Conservation (phyloP, 768 basidiomycete species). For the Tulasnella sp. region DNA sequence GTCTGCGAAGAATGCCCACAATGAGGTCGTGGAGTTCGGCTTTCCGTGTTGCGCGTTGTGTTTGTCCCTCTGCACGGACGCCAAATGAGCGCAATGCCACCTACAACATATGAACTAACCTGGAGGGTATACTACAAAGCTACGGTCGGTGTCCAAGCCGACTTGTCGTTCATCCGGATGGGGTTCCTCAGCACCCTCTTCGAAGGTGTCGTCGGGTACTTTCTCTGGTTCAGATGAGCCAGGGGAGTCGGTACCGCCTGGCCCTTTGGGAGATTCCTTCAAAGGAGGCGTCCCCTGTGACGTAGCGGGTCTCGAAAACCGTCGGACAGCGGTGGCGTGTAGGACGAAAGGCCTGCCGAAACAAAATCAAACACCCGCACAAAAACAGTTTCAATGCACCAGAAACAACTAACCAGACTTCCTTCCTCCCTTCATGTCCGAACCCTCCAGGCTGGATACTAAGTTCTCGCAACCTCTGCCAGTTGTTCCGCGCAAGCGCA, state of each 20-base stretch:
- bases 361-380: constrained; percentile 21
- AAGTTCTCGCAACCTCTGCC: constrained; percentile 34
- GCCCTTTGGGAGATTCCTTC: neutral
- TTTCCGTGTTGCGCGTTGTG: constrained; percentile 28
- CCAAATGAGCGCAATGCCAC: constrained; percentile 20
- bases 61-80: constrained; percentile 23
- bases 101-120: constrained; percentile 49
- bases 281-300: neutral
- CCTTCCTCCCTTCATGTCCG: constrained; percentile 35
- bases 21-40: constrained; percentile 56
- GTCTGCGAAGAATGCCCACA: constrained; percentile 58
- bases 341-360: constrained; percentile 30
- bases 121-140: constrained; percentile 86
- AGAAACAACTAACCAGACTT: constrained; percentile 39
- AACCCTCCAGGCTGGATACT: constrained; percentile 55
- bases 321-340: constrained; percentile 21
- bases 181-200: constrained; percentile 14
- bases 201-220: constrained; percentile 19
- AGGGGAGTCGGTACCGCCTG: neutral
- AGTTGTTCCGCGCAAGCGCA: constrained; percentile 25
- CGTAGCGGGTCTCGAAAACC: neutral
- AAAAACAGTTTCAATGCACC: constrained; percentile 13
- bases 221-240: constrained; percentile 4
- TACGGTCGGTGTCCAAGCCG: constrained; percentile 76
- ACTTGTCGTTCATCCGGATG: constrained; percentile 84